phyloP scores from a whole-genome alignment of 768 basidiomycete species.

The Leccinum incarnatum region DNA sequence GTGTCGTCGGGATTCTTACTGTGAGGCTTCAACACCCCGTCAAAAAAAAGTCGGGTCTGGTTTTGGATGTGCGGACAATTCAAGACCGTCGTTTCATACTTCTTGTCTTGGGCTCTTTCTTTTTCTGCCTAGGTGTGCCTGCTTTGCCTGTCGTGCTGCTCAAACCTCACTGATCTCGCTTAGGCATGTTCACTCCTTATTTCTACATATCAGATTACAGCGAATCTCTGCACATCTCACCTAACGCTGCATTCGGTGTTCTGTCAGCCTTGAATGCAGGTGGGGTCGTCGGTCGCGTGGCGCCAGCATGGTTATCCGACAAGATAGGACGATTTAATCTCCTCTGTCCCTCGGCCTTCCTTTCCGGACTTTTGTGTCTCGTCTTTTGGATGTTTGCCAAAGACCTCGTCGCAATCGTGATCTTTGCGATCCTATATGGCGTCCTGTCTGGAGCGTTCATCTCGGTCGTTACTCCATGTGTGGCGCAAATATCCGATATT shows the following conservation, averaged over 20 bases:
- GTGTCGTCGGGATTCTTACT: conserved; percentile 45
- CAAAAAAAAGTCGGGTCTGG: conserved; percentile 17
- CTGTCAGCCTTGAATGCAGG: conserved; percentile 70
- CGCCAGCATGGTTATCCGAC: conserved; percentile 64
- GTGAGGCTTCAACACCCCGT: conserved; percentile 36
- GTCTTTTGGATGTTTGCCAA: conserved; percentile 53
- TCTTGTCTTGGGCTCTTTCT: conserved; percentile 50
- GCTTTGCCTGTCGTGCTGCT: background rate
- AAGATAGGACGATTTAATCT: conserved; percentile 64
- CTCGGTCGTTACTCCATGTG: conserved; percentile 63
- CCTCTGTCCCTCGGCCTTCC: conserved; percentile 58
- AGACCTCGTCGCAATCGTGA: conserved; percentile 39
- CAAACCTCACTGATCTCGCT: conserved; percentile 1
- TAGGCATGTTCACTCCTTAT: conserved; percentile 70
- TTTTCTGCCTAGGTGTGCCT: conserved; percentile 58
- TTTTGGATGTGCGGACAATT: conserved; percentile 31
- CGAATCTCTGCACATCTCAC: conserved; percentile 36
- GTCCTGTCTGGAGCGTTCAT: conserved; percentile 69
- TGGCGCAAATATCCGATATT: conserved; percentile 62
- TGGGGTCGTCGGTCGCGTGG: conserved; percentile 60
- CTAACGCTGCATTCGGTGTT: conserved; percentile 48
- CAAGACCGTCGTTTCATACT: conserved; percentile 53
- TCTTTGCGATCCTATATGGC: conserved; percentile 58
- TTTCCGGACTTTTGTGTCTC: conserved; percentile 59
- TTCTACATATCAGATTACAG: conserved; percentile 68